Conservation (phyloP, 352 stramenopile species). For the Globisporangium perplexum region DNA sequence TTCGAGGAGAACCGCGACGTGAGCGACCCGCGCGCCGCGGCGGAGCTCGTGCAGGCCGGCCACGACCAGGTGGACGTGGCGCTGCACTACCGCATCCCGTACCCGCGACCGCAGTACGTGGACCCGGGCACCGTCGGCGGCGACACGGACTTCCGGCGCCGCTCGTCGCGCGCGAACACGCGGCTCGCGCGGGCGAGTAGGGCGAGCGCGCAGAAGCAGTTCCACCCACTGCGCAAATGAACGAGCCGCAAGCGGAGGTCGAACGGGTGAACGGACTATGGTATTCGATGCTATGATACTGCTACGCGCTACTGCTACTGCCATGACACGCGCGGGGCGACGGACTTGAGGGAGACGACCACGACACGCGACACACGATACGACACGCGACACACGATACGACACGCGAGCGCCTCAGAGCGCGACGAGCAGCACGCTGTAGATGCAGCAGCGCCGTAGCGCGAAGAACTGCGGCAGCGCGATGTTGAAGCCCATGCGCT, state of each 20-base stretch:
- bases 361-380: background rate
- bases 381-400: background rate
- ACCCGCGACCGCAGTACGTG: conserved; percentile 70
- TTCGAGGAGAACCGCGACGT: conserved; percentile 66
- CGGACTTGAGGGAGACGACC: no score
- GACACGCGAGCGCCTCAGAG: conserved; percentile 19
- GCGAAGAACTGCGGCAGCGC: conserved; percentile 53
- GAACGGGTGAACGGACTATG: background rate
- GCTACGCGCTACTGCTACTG: background rate
- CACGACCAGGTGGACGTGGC: conserved; percentile 76
- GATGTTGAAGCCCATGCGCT: conserved; percentile 56
- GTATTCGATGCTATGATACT: conserved; percentile 7
- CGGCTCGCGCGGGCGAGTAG: conserved; percentile 35
- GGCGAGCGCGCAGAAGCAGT: conserved; percentile 40
- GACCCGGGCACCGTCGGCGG: conserved; percentile 73
- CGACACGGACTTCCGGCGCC: conserved; percentile 60
- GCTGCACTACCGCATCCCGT: conserved; percentile 83
- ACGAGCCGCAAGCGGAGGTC: no score
- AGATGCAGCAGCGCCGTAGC: conserved; percentile 67
- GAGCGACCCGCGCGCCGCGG: conserved; percentile 20
- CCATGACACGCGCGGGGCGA: no score
- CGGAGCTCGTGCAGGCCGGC: conserved; percentile 45
- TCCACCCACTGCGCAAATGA: conserved; percentile 18
- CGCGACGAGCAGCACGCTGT: conserved; percentile 53
- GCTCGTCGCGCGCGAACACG: conserved; percentile 48